These are phyloP conservation scores for Umbilicaria muhlenbergii DNA, from an alignment of 495 filamentous ascomycete genomes.

Conservation along the genomic window DNA sequence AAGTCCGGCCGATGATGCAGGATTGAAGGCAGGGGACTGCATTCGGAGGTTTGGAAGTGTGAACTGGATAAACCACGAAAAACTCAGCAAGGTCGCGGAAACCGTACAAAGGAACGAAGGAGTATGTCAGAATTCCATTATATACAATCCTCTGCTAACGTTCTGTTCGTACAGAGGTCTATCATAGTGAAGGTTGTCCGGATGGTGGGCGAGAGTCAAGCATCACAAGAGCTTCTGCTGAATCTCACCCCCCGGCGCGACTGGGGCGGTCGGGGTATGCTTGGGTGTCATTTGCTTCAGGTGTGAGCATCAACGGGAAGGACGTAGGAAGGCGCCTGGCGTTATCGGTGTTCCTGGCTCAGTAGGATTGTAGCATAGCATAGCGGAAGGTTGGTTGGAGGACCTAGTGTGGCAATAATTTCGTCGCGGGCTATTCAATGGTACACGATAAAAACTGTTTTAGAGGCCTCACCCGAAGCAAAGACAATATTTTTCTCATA, in stretches of 20 bases:
- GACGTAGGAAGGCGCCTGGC: no score
- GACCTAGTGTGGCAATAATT: no score
- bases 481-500: no score
- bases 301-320: constrained; percentile 21
- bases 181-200: constrained; percentile 57
- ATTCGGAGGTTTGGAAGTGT: constrained; percentile 73
- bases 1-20: constrained; percentile 75
- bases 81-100: constrained; percentile 68
- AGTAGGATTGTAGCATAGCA: no score
- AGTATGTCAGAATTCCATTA: constrained; percentile 36
- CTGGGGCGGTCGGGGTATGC: constrained; percentile 78
- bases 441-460: no score
- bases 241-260: constrained; percentile 55
- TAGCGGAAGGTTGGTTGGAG: no score
- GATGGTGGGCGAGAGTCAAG: constrained; percentile 21
- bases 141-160: constrained; percentile 5
- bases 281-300: constrained; percentile 84
- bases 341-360: no score
- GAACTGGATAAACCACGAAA: constrained; percentile 71
- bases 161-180: constrained; percentile 33
- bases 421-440: no score
- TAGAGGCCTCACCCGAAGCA: no score
- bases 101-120: constrained; percentile 78
- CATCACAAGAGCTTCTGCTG: constrained; percentile 43
- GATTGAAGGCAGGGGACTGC: constrained; percentile 67